Evolutionary conservation across 2,329 filamentous ascomycete species (phyloP), one percentile per base, ranked within the genome.

Genomic region (Magnaporthiopsis rhizophila): DNA sequence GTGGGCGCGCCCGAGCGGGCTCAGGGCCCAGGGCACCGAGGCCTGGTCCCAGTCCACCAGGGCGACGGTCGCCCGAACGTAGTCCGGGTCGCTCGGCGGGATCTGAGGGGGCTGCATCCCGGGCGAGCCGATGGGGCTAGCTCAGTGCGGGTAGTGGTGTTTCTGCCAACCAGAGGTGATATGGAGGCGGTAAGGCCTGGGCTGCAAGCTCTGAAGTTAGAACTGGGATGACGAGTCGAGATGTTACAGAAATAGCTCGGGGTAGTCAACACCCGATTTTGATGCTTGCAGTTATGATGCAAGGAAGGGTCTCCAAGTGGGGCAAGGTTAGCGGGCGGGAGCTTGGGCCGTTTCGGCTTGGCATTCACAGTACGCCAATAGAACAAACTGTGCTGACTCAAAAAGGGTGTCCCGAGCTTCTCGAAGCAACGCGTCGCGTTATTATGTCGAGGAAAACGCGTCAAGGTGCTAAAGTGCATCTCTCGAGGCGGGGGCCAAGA

Each of bases 381-480:
- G 2, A 2, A 18, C 12, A 13, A 28, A 30, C 28, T 34, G 36
- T 38, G 5, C 15, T n/a, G 7, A 18, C 58, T 13, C 18, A 13
- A 59, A 30, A n/a, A 7, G 15, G 7, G 3, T 13, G 28, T 12
- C 6, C 28, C 6, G 15, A 59, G 26, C 28, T 32, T 59, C 57
- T 30, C 26, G 18, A 21, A 30, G 15, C 24, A 5, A 59, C 58
- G 58, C 58, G 58, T 59, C 58, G 58, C 58, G 58, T 34, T 32
- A 59, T 11, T 59, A 45, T 61, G 59, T 7, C 7, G 11, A 8
- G 11, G 5, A 15, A 61, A 61, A 61, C 59, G 59, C 59, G 59
- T 28, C 59, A 34, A 26, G 34, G 32, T 61, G 59, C 59, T 61
- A 61, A 61, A 61, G 59, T 61, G 34, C 32, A 59, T n/a, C 45